These are phyloP conservation scores for Santalum album DNA, from an alignment of 164 flowering plant genomes.

Conservation along the genomic window DNA sequence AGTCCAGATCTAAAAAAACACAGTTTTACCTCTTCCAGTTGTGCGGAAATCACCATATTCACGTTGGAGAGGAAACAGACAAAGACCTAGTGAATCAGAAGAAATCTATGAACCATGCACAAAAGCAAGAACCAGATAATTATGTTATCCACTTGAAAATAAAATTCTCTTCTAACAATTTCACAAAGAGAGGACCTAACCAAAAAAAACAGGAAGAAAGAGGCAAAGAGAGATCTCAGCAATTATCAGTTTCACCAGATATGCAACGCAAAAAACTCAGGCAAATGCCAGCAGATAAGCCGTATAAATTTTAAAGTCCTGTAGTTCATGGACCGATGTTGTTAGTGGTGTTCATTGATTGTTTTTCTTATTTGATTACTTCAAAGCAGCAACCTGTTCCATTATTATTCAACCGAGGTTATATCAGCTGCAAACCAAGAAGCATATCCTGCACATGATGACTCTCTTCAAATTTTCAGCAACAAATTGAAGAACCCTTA, in stretches of 20 bases:
- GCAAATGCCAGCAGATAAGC: no score
- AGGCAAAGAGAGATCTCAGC: no score
- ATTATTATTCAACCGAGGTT: not conserved
- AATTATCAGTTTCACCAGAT: not conserved
- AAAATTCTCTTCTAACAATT: not conserved
- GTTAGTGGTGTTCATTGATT: no score
- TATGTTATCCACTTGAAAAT: not conserved
- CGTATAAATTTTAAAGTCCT: no score
- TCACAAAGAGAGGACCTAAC: not conserved
- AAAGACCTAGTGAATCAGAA: conserved; percentile 21
- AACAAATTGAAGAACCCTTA: not conserved
- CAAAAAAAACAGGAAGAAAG: no score
- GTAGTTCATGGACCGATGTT: not conserved
- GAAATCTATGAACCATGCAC: not conserved
- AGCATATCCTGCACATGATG: no score
- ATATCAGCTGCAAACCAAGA: no score
- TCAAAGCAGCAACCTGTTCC: not conserved
- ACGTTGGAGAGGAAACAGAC: conserved; percentile 67
- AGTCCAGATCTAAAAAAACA: conserved; percentile 91
- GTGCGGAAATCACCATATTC: conserved; percentile 96
- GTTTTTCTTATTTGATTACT: no score
- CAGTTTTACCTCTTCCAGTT: conserved; percentile 98
- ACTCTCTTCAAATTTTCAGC: no score
- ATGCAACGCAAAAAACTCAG: not conserved
- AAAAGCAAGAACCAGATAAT: not conserved